Evolutionary conservation across 495 filamentous ascomycete genomes (phyloP).

Genomic region (Hamigera avellanea): DNA sequence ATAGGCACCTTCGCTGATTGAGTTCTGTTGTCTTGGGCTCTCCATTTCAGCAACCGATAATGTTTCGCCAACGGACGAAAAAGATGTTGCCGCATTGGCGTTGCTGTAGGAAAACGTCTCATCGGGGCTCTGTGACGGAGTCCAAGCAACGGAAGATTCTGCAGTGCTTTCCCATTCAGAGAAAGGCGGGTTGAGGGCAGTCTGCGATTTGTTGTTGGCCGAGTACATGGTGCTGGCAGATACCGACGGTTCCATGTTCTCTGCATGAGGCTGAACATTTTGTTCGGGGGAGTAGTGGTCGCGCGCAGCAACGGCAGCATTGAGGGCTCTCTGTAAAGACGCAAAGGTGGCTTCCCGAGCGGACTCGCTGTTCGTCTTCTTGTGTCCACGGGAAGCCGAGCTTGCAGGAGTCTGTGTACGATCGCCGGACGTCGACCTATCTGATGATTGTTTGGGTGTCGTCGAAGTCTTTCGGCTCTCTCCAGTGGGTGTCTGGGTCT

Average conservation of each 20-base stretch:
- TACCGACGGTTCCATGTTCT: constrained; percentile 11
- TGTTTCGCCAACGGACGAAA: constrained; percentile 12
- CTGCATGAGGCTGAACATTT: constrained; percentile 1
- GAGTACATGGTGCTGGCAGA: constrained; percentile 24
- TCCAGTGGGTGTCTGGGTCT: constrained; percentile 14
- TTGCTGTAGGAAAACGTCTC: constrained; percentile 15
- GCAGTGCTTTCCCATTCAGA: constrained; percentile 20
- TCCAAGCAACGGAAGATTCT: constrained; percentile 22
- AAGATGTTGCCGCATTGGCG: constrained; percentile 5
- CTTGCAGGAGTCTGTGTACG: constrained; percentile 11
- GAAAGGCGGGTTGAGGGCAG: constrained; percentile 12
- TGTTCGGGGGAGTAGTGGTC: constrained; percentile 17
- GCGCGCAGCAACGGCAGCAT: constrained; percentile 31
- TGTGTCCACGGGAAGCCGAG: constrained; percentile 20
- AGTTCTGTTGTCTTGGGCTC: constrained; percentile 1
- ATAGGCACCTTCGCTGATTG: neutral
- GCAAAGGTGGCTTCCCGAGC: constrained; percentile 34
- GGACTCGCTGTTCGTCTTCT: constrained; percentile 31
- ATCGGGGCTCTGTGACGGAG: constrained; percentile 18
- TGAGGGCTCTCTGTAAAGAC: constrained; percentile 32
- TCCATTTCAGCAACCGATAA: constrained; percentile 11
- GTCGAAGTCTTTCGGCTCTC: constrained; percentile 15
- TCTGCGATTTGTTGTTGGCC: constrained; percentile 4
- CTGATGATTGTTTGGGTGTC: constrained; percentile 21
- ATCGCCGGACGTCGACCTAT: constrained; percentile 9